A percentile compares a stretch with the other conserved stretches of the same genome.
Conservation (phyloP, 352 stramenopile genomes). For the Bremia lactucae region DNA sequence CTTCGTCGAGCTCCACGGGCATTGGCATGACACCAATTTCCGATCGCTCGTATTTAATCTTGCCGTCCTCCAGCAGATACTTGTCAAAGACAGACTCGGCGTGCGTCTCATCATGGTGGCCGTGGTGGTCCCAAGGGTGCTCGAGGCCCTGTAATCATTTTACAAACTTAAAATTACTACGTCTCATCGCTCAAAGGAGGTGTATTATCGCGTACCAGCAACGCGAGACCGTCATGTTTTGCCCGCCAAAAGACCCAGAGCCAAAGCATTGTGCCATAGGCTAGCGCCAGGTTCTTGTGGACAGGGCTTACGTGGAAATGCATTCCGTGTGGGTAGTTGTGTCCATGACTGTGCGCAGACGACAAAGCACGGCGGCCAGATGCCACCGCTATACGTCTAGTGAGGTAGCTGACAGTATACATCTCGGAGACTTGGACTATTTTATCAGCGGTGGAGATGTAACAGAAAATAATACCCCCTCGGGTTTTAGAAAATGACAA, state of each 20-base stretch:
- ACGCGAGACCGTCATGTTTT: conserved; percentile 75
- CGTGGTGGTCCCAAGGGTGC: conserved; percentile 79
- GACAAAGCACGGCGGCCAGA: conserved; percentile 49
- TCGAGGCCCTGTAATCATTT: conserved; percentile 50
- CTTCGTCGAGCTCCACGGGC: conserved; percentile 36
- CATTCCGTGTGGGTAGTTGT: conserved; percentile 76
- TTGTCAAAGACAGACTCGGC: conserved; percentile 23
- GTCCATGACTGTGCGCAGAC: conserved; percentile 35
- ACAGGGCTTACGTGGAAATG: conserved; percentile 83
- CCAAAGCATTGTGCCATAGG: conserved; percentile 86
- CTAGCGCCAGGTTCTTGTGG: conserved; percentile 80
- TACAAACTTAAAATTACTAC: too few species aligned
- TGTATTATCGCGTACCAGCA: conserved; percentile 57
- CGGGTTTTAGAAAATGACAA: too few species aligned
- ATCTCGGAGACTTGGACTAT: too few species aligned
- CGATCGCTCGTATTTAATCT: conserved; percentile 51
- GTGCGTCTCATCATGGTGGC: conserved; percentile 38
- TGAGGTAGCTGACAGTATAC: conserved; percentile 36
- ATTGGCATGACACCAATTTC: conserved; percentile 60
- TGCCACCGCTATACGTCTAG: conserved; percentile 34
- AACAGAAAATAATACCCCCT: too few species aligned
- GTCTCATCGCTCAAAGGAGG: too few species aligned
- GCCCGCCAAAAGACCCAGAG: conserved; percentile 86
- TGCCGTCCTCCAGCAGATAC: conserved; percentile 31
- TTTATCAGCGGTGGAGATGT: too few species aligned